Evolutionary conservation across 2,329 filamentous ascomycete genomes (phyloP), one percentile per base, ranked within the genome.

Genomic region (Arthroderma sp.): DNA sequence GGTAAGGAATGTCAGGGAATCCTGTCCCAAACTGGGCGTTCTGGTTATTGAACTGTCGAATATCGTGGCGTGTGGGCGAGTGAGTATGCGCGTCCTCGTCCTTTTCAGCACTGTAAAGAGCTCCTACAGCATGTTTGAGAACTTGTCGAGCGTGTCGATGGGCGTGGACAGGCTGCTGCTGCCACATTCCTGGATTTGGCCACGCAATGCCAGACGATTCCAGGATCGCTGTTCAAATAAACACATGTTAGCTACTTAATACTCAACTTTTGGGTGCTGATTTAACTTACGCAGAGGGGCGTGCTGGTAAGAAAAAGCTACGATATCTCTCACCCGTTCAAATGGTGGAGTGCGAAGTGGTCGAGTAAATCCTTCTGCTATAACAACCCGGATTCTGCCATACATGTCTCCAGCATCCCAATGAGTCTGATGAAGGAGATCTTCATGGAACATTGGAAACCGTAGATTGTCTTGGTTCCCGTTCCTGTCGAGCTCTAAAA

Each of bases 251-350:
- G 41, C 11, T 6, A 47, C n/a, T 23, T 47, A 31, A n/a, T 19
- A 23, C 11, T 44, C 11, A 19, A 13, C 2, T 8, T 23, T 8
- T 11, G 19, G 11, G 19, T 44, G n/a, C n/a, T 13, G 23, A 23
- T 23, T n/a, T 13, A 25, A 71, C 77, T 63, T 74, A 91, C 88
- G 79, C 56, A 87, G 72, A 0, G 89, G 88, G 35, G 87, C 89
- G 74, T 93, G 87, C 66, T 93, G 87, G 65, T 94, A 95, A 0
- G 88, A 85, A 70, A 95, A 93, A 13, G 81, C 80, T 23, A 90
- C 80, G 47, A 89, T 71, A 64, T 91, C 88, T 66, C 85, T 86
- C 61, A 87, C 74, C 41, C 82, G 76, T 64, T 88, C 83, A 62
- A 87, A 81, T 0, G 81, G 79, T 4, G 69, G 72, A 6, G 63